Base-by-base conservation (phyloP, 192 early-diverging fungal species). In the Kickxella alabastrina region DNA sequence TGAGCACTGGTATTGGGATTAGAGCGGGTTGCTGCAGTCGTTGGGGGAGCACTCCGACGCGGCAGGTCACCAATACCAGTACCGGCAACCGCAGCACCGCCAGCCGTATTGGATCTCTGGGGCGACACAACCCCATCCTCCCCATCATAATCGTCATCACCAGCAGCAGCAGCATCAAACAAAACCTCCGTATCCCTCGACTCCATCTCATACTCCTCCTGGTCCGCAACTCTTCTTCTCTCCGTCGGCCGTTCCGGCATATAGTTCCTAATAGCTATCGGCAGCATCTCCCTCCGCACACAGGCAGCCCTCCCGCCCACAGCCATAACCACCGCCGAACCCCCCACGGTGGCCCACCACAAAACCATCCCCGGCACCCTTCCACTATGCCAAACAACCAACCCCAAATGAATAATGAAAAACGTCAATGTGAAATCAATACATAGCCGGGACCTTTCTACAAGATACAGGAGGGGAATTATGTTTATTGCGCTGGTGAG, bases 391-490 rank as follows among this genome's bases (percentile, higher is more conserved):
- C 72, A 65, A 40, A 57, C 61, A 15, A 62, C 66, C 14, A 79
- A 34, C 6, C 61, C 34, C 22, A 79, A 35, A 26, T 79, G 77
- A n/a, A 79, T 49, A 17, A 59, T 31, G 17, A 54, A 52, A 29
- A 75, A 73, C 3, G 77, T 79, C 17, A 65, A 37, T 17, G 70
- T 49, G 43, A 79, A 79, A 39, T 79, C 77, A 1, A 79, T 40
- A 50, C 77, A 79, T 26, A 75, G 49, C 0, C 70, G 70, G 9
- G 71, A 68, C 34, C 77, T 37, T 47, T 79, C 70, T 6, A 79
- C 77, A 53, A 79, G 62, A 37, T 69, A 75, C 9, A 74, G 64
- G 27, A 79, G 56, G 3, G 72, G 66, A 19, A 70, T 17, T 3
- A 68, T 65, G 23, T 73, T 73, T 2, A 54, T 38, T 8, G 40